Percentiles rank a stretch among this genome's conserved stretches.
phyloP scores from a whole-genome alignment of 1,284 basidiomycete genomes.

The Vanrija sp. region DNA sequence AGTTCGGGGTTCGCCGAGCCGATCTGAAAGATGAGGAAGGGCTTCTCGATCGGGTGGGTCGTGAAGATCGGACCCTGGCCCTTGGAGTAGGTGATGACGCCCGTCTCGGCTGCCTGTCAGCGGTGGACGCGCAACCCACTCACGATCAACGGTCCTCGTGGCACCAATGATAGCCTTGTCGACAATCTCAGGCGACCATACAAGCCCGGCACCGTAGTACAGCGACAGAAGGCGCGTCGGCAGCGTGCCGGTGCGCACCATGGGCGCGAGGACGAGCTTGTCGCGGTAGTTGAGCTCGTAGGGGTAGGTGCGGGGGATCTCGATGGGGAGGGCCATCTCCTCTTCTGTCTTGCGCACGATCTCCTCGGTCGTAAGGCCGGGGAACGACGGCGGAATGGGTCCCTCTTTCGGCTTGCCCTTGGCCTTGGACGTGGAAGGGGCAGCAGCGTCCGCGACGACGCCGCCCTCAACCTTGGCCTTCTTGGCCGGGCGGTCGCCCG shows the following conservation, averaged over 20 bases:
- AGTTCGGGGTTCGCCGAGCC: slow-evolving; percentile 84
- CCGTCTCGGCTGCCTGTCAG: slow-evolving; percentile 62
- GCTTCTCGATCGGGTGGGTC: slow-evolving; percentile 90
- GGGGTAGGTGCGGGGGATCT: slow-evolving; percentile 30
- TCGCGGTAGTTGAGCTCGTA: slow-evolving; percentile 56
- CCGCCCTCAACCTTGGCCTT: neutral
- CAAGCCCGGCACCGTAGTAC: slow-evolving; percentile 88
- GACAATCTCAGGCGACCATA: slow-evolving; percentile 96
- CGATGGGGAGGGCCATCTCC: slow-evolving; percentile 37
- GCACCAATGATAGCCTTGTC: slow-evolving; percentile 93
- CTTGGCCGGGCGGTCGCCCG: slow-evolving; percentile 11
- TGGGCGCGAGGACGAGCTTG: slow-evolving; percentile 84
- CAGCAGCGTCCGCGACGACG: too few species aligned
- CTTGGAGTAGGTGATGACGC: slow-evolving; percentile 79
- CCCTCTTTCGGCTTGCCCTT: neutral
- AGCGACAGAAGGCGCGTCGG: slow-evolving; percentile 68
- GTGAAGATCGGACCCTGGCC: slow-evolving; percentile 79
- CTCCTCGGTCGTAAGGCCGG: neutral
- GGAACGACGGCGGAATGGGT: too few species aligned
- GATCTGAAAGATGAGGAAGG: slow-evolving; percentile 72
- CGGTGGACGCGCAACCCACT: slow-evolving; percentile 45
- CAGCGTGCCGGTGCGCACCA: slow-evolving; percentile 83
- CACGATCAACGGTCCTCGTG: slow-evolving; percentile 76
- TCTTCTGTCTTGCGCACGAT: slow-evolving; percentile 18
- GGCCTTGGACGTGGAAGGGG: neutral